A percentile compares a stretch with the other conserved stretches of the same genome.
Conservation (phyloP, 2,329 filamentous ascomycete genomes). For the Diaporthe citriasiana region DNA sequence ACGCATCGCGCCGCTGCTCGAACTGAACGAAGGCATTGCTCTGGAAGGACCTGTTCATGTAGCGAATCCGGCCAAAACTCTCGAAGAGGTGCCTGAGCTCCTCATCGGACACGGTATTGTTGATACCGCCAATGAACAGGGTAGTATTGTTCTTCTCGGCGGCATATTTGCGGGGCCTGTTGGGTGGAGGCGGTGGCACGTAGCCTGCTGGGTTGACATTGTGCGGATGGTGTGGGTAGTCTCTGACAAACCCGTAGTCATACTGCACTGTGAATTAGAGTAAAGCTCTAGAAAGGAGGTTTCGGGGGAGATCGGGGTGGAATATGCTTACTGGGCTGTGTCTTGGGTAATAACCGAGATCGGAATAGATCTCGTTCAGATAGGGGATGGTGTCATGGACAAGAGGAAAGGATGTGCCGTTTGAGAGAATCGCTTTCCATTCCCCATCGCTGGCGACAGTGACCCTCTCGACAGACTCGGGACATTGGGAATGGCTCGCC, state of each 20-base stretch:
- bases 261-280: neutral
- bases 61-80: neutral
- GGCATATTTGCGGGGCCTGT: neutral
- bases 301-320: neutral
- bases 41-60: neutral
- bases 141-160: neutral
- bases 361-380: neutral
- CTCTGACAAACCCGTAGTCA: too few species aligned
- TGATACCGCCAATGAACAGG: conserved; percentile 3
- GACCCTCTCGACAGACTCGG: neutral
- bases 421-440: neutral
- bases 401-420: neutral
- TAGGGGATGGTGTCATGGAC: neutral
- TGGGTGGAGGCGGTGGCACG: neutral
- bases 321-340: neutral
- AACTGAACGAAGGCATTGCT: conserved; percentile 7
- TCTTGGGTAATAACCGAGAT: neutral
- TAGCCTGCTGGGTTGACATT: neutral
- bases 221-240: neutral
- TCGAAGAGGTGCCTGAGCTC: neutral
- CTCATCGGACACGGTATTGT: neutral
- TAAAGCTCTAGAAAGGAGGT: neutral
- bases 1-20: neutral
- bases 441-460: neutral
- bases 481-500: accelerated